phyloP scores from a whole-genome alignment of 495 filamentous ascomycete species.

The Pseudomonodictys pantanalensis region DNA sequence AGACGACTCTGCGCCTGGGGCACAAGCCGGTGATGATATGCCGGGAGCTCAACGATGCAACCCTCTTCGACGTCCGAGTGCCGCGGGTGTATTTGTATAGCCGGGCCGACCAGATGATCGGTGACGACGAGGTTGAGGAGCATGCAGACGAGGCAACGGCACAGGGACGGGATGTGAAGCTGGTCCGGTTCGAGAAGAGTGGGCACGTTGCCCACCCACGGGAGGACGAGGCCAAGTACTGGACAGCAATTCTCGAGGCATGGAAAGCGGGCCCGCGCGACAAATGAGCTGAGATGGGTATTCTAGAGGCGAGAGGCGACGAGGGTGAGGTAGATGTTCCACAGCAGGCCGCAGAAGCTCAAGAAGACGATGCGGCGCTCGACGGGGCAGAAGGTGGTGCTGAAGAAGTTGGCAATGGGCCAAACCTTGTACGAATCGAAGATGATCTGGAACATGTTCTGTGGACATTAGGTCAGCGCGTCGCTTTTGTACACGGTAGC shows the following conservation, averaged over 20 bases:
- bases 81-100: conserved; percentile 37
- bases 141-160: conserved; percentile 33
- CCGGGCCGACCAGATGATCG: conserved; percentile 32
- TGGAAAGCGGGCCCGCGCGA: conserved; percentile 14
- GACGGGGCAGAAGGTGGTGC: conserved; percentile 25
- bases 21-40: conserved; percentile 9
- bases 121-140: conserved; percentile 31
- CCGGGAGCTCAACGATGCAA: conserved; percentile 20
- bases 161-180: conserved; percentile 24
- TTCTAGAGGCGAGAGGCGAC: conserved; percentile 19
- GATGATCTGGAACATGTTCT: conserved; percentile 27
- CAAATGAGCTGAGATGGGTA: neutral
- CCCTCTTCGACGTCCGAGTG: conserved; percentile 6
- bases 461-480: neutral
- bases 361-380: conserved; percentile 28
- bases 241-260: conserved; percentile 23
- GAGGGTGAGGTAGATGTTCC: conserved; percentile 29
- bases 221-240: conserved; percentile 32
- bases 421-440: conserved; percentile 27
- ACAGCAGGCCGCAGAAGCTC: conserved; percentile 24
- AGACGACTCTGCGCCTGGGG: conserved; percentile 5
- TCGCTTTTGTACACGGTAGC: neutral
- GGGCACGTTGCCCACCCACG: conserved; percentile 27
- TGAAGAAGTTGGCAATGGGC: conserved; percentile 32
- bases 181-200: conserved; percentile 29